Conservation (phyloP, 176 grass and related monocot species). For the Miscanthus lutarioriparius region DNA sequence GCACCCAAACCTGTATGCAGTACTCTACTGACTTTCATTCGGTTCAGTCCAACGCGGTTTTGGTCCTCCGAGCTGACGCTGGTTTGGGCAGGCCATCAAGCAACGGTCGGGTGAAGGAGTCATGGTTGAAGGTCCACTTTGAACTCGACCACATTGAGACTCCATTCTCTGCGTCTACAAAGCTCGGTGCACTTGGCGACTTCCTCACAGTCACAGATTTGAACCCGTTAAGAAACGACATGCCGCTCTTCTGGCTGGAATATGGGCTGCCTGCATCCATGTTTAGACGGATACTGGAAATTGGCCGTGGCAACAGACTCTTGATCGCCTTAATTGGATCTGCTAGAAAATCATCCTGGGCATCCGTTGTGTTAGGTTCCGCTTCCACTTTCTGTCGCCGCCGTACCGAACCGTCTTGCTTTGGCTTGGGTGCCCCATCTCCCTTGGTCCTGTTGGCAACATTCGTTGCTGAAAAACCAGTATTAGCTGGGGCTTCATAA, state of each 20-base stretch:
- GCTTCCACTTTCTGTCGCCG: slow-evolving; percentile 56
- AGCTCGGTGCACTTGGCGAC: slow-evolving; percentile 54
- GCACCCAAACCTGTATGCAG: neutral
- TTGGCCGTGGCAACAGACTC: slow-evolving; percentile 48
- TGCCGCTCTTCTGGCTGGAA: neutral
- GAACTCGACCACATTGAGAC: slow-evolving; percentile 48
- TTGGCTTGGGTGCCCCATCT: slow-evolving; percentile 31
- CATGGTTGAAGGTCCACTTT: slow-evolving; percentile 56
- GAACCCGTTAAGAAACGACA: slow-evolving; percentile 40
- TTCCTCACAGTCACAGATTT: slow-evolving; percentile 59
- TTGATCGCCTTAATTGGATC: slow-evolving; percentile 43
- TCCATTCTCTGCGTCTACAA: slow-evolving; percentile 46
- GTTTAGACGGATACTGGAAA: slow-evolving; percentile 37
- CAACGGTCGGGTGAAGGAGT: slow-evolving; percentile 51
- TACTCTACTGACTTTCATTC: neutral
- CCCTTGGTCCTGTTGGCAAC: neutral
- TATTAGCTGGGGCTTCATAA: slow-evolving; percentile 8
- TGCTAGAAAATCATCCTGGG: slow-evolving; percentile 39
- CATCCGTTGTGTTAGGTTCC: neutral
- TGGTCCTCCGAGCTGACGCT: slow-evolving; percentile 34
- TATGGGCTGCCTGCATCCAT: slow-evolving; percentile 28
- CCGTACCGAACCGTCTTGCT: slow-evolving; percentile 41
- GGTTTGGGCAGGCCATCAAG: slow-evolving; percentile 41
- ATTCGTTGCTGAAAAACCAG: slow-evolving; percentile 8
- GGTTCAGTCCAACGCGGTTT: slow-evolving; percentile 62